phyloP scores from a whole-genome alignment of 1,284 basidiomycete species.

The Lignosus rhinocerotis region DNA sequence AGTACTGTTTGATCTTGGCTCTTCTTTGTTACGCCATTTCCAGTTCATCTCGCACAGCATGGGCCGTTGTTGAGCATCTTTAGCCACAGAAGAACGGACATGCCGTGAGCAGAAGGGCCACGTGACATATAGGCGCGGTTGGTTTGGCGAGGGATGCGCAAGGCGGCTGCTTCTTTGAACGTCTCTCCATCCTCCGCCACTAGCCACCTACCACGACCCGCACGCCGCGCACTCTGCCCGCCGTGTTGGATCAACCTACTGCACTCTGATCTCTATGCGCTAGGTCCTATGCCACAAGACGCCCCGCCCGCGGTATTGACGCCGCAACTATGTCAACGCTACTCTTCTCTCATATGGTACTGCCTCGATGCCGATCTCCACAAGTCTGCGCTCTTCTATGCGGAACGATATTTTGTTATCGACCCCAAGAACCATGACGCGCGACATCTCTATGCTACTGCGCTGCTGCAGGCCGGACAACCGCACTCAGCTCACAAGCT shows the following conservation, averaged over 20 bases:
- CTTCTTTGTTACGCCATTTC: background rate
- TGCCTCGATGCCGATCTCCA: constrained; percentile 77
- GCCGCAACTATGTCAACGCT: constrained; percentile 61
- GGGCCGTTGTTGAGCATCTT: constrained; percentile 10
- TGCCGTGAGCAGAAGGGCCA: constrained; percentile 11
- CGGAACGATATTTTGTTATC: constrained; percentile 74
- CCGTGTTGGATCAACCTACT: constrained; percentile 3
- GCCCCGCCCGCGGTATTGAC: constrained; percentile 42
- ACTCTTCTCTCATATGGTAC: constrained; percentile 70
- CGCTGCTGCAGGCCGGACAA: constrained; percentile 73
- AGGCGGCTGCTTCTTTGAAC: constrained; percentile 14
- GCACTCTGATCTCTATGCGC: constrained; percentile 25
- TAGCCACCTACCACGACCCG: constrained; percentile 3
- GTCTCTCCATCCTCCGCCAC: constrained; percentile 14
- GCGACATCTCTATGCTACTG: constrained; percentile 80
- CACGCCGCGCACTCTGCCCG: constrained; percentile 6
- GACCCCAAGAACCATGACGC: constrained; percentile 76
- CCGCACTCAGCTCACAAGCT: constrained; percentile 77
- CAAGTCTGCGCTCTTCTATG: constrained; percentile 79
- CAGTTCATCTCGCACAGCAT: background rate
- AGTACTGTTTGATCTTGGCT: background rate
- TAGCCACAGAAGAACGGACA: constrained; percentile 13
- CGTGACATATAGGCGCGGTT: constrained; percentile 29
- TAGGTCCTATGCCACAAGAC: constrained; percentile 47
- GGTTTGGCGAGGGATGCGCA: constrained; percentile 22